These are phyloP conservation scores for Saccharomycopsis schoenii DNA, from an alignment of 805 yeast species.

Conservation along the genomic window DNA sequence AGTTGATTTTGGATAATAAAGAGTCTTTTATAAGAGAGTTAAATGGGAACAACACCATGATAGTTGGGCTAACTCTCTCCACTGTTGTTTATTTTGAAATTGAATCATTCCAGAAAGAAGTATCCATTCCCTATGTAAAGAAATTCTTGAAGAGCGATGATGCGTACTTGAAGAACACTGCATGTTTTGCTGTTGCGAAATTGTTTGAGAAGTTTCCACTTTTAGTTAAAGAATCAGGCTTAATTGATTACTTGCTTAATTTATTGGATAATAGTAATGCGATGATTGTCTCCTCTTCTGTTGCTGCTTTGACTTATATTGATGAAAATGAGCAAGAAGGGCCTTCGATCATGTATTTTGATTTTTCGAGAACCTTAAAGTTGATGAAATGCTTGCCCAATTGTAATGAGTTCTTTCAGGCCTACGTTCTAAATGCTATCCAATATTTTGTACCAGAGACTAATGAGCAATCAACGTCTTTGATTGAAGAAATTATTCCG, in stretches of 20 bases:
- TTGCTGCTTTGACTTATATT: slow-evolving; percentile 56
- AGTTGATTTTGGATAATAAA: slow-evolving; percentile 44
- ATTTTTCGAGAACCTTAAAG: slow-evolving; percentile 35
- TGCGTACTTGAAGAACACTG: slow-evolving; percentile 55
- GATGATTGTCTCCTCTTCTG: slow-evolving; percentile 58
- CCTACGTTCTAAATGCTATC: slow-evolving; percentile 53
- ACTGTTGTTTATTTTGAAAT: slow-evolving; percentile 53
- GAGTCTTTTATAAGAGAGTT: slow-evolving; percentile 47
- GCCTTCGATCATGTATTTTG: slow-evolving; percentile 43
- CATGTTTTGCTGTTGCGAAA: slow-evolving; percentile 61
- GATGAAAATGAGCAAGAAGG: slow-evolving; percentile 37
- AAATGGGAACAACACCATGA: slow-evolving; percentile 26
- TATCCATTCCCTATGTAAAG: slow-evolving; percentile 26
- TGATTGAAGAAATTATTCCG: slow-evolving; percentile 60
- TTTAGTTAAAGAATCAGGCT: slow-evolving; percentile 32
- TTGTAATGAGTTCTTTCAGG: slow-evolving; percentile 63
- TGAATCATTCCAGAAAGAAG: slow-evolving; percentile 34
- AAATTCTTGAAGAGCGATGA: slow-evolving; percentile 36
- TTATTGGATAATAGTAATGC: slow-evolving; percentile 48
- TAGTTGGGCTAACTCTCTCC: slow-evolving; percentile 49
- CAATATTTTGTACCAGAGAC: slow-evolving; percentile 61
- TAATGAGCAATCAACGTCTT: slow-evolving; percentile 49
- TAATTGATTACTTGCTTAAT: slow-evolving; percentile 41
- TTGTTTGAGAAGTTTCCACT: slow-evolving; percentile 46
- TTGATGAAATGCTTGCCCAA: slow-evolving; percentile 28